Evolutionary conservation across 2,329 filamentous ascomycete genomes (phyloP), one percentile per base, ranked within the genome.

Genomic region (Colletotrichum sp.): DNA sequence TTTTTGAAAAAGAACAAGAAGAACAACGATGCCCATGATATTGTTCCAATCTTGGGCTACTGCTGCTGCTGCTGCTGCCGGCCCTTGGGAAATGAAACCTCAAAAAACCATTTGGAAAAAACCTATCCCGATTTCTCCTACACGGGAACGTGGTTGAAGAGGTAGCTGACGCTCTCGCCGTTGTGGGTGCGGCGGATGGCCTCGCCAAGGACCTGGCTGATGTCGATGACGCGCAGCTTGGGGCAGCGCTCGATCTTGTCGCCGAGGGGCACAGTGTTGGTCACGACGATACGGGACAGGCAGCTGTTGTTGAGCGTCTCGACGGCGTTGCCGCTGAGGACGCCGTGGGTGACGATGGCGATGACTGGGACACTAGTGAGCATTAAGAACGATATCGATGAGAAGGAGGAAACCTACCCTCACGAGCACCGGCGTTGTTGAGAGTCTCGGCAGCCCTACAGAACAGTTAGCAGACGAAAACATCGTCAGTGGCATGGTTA

Each of bases 311-410:
- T 98, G 81, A 98, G 88, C 57, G 93, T 96, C 81, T 98, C 93
- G 74, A 98, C 96, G 59, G 96, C 96, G 79, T 95, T 95, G 67
- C 96, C 96, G 78, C 93, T 96, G 68, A 99, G 88, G 75, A 98
- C 98, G 44, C 96, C 96, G 83, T 98, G 96, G 1, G 96, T 98
- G 75, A 99, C 97, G 79, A 99, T 98, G 28, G 97, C 97, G 78
- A 98, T 95, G 49, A 98, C 75, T 76, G 21, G 16, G 8, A 26
- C 18, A 13, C 3, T 26, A 9, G 44, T 75, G 7, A 76, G 70
- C 18, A 30, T 52, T 2, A 12, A 32, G 1, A 24, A 8, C 9
- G 12, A 15, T 10, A 12, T 8, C 10, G 15, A 28, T 10, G 32
- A 15, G 6, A 52, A 52, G 12, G 4, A 13, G 7, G 1, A 10